phyloP scores from a whole-genome alignment of 1,139 yeast species.

The Neolecta irregularis region DNA sequence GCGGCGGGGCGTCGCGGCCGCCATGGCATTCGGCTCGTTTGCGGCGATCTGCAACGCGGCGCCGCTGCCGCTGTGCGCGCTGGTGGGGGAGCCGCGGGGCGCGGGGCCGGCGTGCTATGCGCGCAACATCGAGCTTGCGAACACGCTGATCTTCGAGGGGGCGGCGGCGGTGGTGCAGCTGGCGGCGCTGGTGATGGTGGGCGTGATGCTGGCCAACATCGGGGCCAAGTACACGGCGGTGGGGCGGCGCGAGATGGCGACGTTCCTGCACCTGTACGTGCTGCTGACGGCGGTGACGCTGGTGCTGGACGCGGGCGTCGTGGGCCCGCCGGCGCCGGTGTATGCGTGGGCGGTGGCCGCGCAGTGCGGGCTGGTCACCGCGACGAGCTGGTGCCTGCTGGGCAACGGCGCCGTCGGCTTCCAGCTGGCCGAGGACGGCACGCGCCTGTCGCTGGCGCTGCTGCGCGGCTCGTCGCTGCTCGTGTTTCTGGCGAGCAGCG shows the following conservation, averaged over 20 bases:
- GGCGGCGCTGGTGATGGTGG: constrained; percentile 47
- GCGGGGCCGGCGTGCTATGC: constrained; percentile 69
- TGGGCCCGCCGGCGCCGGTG: constrained; percentile 63
- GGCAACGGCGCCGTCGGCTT: constrained; percentile 68
- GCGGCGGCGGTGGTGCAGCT: too few relatives aligned
- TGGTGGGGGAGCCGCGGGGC: constrained; percentile 40
- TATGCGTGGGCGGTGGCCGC: constrained; percentile 73
- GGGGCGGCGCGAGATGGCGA: constrained; percentile 74
- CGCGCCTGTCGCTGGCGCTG: constrained; percentile 43
- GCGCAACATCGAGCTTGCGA: constrained; percentile 70
- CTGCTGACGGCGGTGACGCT: constrained; percentile 48
- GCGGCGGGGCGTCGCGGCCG: too few relatives aligned
- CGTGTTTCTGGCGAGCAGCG: constrained; percentile 49
- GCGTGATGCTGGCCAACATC: constrained; percentile 63
- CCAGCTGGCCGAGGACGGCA: constrained; percentile 91
- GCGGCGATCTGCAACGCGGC: constrained; percentile 48
- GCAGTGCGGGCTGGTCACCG: constrained; percentile 60
- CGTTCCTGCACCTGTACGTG: constrained; percentile 48
- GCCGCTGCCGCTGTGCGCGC: constrained; percentile 65
- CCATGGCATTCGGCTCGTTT: constrained; percentile 54
- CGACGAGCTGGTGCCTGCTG: constrained; percentile 52
- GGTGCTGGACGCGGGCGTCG: constrained; percentile 80
- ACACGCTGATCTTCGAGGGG: constrained; percentile 79
- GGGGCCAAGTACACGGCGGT: constrained; percentile 83
- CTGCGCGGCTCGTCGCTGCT: constrained; percentile 35